Base-by-base conservation (phyloP, 768 basidiomycete genomes). In the Tricholoma matsutake region DNA sequence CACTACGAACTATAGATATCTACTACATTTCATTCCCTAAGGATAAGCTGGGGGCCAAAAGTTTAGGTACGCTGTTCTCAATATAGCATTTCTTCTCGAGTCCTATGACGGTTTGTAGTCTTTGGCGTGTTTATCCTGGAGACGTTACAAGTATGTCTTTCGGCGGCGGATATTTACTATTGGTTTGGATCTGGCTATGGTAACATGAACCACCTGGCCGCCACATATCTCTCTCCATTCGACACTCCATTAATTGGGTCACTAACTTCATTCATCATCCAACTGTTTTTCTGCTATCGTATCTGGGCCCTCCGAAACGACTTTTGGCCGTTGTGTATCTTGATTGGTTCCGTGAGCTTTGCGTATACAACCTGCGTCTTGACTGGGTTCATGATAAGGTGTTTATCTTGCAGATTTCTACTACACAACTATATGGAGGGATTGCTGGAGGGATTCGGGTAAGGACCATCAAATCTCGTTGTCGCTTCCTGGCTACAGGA, bases 271-370 rank as follows among this genome's bases (percentile, higher is more conserved):
- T 56, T 74, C 59, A 37, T 66, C 10, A 67, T 73, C 7, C 73
- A 74, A 52, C 31, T 63, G 9, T 75, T 74, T 56, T 75, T 71
- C 64, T 72, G 72, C 56, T 73, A 70, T 54, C 67, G 73, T 14
- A 73, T 75, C 20, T 70, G 66, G 63, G 59, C 63, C 5, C 63
- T 74, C 41, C 61, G 65, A 35, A 53, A 59, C 28, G 8, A 9
- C 3, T 14, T 57, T 11, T 56, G 47, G 18, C 65, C 63, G 66
- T 54, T 57, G 37, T 61, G 51, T 14, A 52, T 14, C 1, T n/a
- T 57, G 5, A 67, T 67, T 29, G 63, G 60, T 1, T 22, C 31
- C 37, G 68, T 66, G 31, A 54, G 63, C 22, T 25, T 25, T 25
- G 3, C 2, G 22, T 25, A 25, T 25, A 1, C 22, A 25, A 25